These are phyloP conservation scores for Zygotorulaspora mrakii DNA, from an alignment of 1,139 yeast species.

Conservation along the genomic window DNA sequence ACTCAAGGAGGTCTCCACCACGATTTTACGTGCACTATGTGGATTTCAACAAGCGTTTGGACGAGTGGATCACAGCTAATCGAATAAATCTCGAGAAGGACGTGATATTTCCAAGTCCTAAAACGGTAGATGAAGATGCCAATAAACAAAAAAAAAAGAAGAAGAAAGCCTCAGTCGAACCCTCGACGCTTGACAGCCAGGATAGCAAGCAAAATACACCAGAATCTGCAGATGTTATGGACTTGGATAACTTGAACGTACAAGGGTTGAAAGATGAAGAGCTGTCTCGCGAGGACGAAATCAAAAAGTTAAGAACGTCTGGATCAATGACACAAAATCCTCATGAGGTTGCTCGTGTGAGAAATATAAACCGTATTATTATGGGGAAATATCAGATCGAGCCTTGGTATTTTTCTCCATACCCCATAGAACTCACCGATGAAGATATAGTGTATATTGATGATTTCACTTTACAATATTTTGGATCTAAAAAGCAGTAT, in stretches of 20 bases:
- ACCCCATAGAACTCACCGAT: slow-evolving; percentile 90
- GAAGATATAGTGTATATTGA: slow-evolving; percentile 86
- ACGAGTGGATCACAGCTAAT: slow-evolving; percentile 81
- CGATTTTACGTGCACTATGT: slow-evolving; percentile 91
- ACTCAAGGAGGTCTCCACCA: slow-evolving; percentile 68
- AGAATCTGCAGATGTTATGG: slow-evolving; percentile 65
- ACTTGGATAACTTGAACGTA: slow-evolving; percentile 78
- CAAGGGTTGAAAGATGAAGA: slow-evolving; percentile 72
- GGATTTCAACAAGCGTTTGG: slow-evolving; percentile 89
- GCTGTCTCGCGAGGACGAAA: slow-evolving; percentile 82
- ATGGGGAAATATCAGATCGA: slow-evolving; percentile 91
- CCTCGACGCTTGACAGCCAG: slow-evolving; percentile 21
- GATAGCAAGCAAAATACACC: slow-evolving; percentile 33
- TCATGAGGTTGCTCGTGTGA: slow-evolving; percentile 84
- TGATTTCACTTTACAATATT: slow-evolving; percentile 84
- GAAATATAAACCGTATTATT: slow-evolving; percentile 72
- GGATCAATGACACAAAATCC: slow-evolving; percentile 95
- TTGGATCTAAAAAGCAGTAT: slow-evolving; percentile 85
- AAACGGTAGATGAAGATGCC: slow-evolving; percentile 44
- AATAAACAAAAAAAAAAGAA: slow-evolving; percentile 34
- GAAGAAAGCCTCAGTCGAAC: slow-evolving; percentile 27
- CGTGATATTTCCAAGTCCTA: slow-evolving; percentile 64
- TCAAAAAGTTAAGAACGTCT: slow-evolving; percentile 82
- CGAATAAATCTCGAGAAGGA: slow-evolving; percentile 68
- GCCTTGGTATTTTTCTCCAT: slow-evolving; percentile 98